phyloP scores from a whole-genome alignment of 164 flowering plant species.

The Sextonia rubra region DNA sequence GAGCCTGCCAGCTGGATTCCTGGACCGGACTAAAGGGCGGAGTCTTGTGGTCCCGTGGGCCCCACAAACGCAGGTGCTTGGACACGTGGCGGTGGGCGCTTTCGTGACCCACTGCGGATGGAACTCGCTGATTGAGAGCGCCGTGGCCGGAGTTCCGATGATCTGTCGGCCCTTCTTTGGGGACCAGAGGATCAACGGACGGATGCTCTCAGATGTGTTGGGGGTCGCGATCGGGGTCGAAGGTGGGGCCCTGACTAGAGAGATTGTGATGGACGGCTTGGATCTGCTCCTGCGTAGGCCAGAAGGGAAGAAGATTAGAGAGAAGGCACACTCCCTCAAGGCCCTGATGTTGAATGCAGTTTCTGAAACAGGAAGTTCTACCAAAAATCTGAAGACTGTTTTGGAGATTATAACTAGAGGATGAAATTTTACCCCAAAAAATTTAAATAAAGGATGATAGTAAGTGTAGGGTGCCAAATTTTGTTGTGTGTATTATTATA shows the following conservation, averaged over 20 bases:
- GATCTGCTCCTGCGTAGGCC: conserved; percentile 7
- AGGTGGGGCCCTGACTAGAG: conserved; percentile 16
- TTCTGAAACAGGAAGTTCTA: conserved; percentile 19
- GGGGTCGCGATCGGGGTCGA: conserved; percentile 12
- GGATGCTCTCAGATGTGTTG: conserved; percentile 19
- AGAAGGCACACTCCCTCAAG: conserved; percentile 15
- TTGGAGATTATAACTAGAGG: conserved; percentile 7
- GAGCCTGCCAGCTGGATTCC: conserved; percentile 21
- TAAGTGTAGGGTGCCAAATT: too few species aligned
- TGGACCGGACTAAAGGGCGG: conserved; percentile 10
- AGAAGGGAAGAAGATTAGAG: conserved; percentile 20
- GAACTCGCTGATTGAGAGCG: conserved; percentile 32
- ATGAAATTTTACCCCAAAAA: too few species aligned
- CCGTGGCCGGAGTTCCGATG: conserved; percentile 29
- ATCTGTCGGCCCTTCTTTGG: conserved; percentile 29
- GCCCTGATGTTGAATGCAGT: conserved; percentile 13
- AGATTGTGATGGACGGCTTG: conserved; percentile 12
- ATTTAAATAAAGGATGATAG: too few species aligned
- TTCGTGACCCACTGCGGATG: conserved; percentile 34
- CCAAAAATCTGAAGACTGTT: conserved; percentile 10
- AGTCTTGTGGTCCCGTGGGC: conserved; percentile 33
- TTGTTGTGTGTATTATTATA: too few species aligned
- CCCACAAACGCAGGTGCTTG: conserved; percentile 24
- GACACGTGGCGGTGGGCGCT: conserved; percentile 21
- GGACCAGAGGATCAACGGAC: conserved; percentile 28